These are phyloP conservation scores for Exophiala mesophila DNA, from an alignment of 2,329 filamentous ascomycete genomes.

Conservation along the genomic window DNA sequence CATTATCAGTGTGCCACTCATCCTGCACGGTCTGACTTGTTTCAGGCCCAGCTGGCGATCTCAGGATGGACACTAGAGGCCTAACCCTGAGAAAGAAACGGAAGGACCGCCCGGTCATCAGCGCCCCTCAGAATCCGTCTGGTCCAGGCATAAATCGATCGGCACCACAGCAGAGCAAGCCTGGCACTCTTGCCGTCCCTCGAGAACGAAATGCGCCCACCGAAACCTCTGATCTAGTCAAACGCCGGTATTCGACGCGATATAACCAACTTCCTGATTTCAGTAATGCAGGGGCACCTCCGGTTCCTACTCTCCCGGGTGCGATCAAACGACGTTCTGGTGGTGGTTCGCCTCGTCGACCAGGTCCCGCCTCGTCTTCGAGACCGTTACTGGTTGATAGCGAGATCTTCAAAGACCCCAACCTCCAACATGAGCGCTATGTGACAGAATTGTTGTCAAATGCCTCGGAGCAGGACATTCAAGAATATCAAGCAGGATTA, in stretches of 20 bases:
- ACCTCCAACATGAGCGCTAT: constrained; percentile 71
- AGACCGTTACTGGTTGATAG: constrained; percentile 67
- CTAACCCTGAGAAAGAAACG: constrained; percentile 62
- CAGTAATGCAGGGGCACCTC: constrained; percentile 62
- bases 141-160: constrained; percentile 29
- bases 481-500: constrained; percentile 70
- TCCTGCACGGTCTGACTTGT: no score
- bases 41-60: no score
- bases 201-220: constrained; percentile 33
- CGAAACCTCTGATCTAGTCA: constrained; percentile 73
- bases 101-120: constrained; percentile 53
- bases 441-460: constrained; percentile 67
- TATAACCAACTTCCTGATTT: constrained; percentile 74
- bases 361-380: constrained; percentile 44
- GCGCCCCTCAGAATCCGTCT: constrained; percentile 49
- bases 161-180: constrained; percentile 33
- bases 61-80: constrained; percentile 37
- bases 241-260: constrained; percentile 87
- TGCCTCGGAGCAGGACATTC: constrained; percentile 81
- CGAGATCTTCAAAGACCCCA: constrained; percentile 72
- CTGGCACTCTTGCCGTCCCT: constrained; percentile 29
- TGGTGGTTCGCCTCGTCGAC: constrained; percentile 50
- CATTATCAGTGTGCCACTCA: no score
- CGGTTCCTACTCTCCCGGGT: constrained; percentile 61
- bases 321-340: constrained; percentile 45